Base-by-base conservation (phyloP, 2,329 filamentous ascomycete genomes). In the Simplicillium sp. region DNA sequence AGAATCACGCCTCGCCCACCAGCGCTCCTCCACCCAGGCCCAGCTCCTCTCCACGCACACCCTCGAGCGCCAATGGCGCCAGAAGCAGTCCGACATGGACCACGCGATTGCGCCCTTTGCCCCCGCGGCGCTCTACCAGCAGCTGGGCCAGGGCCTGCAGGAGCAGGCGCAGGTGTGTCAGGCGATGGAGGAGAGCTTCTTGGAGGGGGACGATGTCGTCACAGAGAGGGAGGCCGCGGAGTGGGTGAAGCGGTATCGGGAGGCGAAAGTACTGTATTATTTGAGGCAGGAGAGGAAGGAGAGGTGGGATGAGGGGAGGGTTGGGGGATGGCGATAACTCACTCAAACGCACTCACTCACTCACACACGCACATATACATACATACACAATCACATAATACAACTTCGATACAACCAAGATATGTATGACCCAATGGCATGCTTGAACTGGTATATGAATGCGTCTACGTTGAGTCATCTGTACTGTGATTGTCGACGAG, bases 291-390 rank as follows among this genome's bases (percentile, higher is more conserved):
- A 97, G 67, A 77, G 87, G 49, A 94, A 89, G 61, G 84, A 88
- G 54, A 75, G 92, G 52, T 97, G 92, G 92, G 92, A 97, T 58
- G 90, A 97, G 63, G 88, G 90, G 17, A 73, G 90, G 50, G 90
- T 97, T 29, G 90, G 90, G 11, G 92, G 92, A 1, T 97, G 92
- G 92, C 77, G 90, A 54, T 90, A 67, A 78, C 29, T 13, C 15
- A 36, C 34, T n/a, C n/a, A n/a, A n/a, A n/a, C n/a, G n/a, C n/a
- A n/a, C n/a, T n/a, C n/a, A n/a, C n/a, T n/a, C n/a, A n/a, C n/a
- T n/a, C n/a, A n/a, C n/a, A n/a, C n/a, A n/a, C n/a, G n/a, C n/a
- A n/a, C n/a, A n/a, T n/a, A n/a, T n/a, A n/a, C n/a, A n/a, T n/a
- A n/a, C n/a, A n/a, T n/a, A n/a, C n/a, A n/a, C n/a, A n/a, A n/a